These are phyloP conservation scores for Podospora comata DNA, from an alignment of 495 filamentous ascomycete species.

Conservation along the genomic window DNA sequence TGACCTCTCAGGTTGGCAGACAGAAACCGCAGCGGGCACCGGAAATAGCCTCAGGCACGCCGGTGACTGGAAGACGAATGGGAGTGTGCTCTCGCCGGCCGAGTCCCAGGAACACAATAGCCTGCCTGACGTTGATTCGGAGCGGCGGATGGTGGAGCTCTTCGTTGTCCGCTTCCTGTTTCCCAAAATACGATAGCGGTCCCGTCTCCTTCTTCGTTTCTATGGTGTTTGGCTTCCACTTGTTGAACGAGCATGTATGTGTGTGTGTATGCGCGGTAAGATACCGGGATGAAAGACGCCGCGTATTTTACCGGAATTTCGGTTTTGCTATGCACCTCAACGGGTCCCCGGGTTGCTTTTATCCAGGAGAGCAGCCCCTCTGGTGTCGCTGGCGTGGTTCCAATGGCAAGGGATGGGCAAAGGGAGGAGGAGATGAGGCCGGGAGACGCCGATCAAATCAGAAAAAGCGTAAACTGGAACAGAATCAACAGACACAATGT, in stretches of 20 bases:
- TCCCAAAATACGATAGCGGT: slow-evolving; percentile 13
- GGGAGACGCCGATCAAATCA: slow-evolving; percentile 3
- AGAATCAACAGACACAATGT: slow-evolving; percentile 14
- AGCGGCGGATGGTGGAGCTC: background rate
- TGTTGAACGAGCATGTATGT: background rate
- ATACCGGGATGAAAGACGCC: too few species aligned
- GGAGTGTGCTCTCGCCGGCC: background rate
- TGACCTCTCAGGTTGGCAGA: background rate
- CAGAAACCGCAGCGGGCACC: background rate
- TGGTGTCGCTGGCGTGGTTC: background rate
- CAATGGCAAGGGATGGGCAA: background rate
- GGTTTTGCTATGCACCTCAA: background rate
- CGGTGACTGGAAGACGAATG: slow-evolving; percentile 7
- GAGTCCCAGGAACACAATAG: background rate
- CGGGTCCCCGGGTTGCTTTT: background rate
- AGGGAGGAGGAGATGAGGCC: slow-evolving; percentile 10
- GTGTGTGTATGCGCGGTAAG: background rate
- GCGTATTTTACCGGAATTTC: background rate
- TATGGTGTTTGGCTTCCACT: background rate
- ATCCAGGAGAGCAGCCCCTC: background rate
- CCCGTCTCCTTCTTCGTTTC: background rate
- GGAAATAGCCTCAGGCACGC: slow-evolving; percentile 23
- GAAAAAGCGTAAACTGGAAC: slow-evolving; percentile 5
- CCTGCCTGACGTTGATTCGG: background rate
- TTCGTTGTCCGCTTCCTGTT: slow-evolving; percentile 19